A percentile compares a stretch with the other conserved stretches of the same genome.
Conservation (phyloP, 768 basidiomycete genomes). For the Asterophora lycoperdoides region DNA sequence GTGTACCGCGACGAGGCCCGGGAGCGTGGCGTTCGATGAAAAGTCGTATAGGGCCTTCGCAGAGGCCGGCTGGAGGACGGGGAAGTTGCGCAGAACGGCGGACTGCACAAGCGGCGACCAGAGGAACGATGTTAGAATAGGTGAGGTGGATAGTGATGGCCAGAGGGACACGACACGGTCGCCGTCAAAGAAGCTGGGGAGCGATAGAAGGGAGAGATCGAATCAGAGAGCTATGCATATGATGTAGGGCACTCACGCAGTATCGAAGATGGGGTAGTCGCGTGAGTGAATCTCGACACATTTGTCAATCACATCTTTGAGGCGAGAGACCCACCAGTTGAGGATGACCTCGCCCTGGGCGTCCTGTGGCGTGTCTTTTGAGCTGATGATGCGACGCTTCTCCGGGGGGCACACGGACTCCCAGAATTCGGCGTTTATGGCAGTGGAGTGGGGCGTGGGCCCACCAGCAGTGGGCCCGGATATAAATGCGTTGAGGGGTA, state of each 20-base stretch:
- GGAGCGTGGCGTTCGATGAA: slow-evolving; percentile 24
- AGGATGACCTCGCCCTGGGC: slow-evolving; percentile 41
- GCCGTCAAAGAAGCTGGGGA: slow-evolving; percentile 46
- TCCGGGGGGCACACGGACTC: slow-evolving; percentile 41
- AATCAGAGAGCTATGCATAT: neutral
- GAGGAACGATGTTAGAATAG: slow-evolving; percentile 46
- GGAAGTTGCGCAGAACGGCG: slow-evolving; percentile 48
- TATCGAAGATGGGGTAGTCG: slow-evolving; percentile 42
- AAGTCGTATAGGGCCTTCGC: slow-evolving; percentile 17
- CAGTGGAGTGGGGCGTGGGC: slow-evolving; percentile 27
- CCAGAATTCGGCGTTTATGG: slow-evolving; percentile 49
- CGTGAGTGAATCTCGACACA: slow-evolving; percentile 44
- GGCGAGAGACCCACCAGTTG: slow-evolving; percentile 44
- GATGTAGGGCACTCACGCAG: slow-evolving; percentile 33
- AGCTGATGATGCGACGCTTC: slow-evolving; percentile 29
- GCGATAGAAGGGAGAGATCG: slow-evolving; percentile 26
- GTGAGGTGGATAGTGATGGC: slow-evolving; percentile 41
- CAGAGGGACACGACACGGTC: slow-evolving; percentile 40
- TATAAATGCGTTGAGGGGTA: slow-evolving; percentile 58
- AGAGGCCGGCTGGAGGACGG: slow-evolving; percentile 33
- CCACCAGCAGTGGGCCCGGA: slow-evolving; percentile 54
- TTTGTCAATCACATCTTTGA: slow-evolving; percentile 31
- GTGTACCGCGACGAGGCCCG: slow-evolving; percentile 50
- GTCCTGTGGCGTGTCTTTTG: slow-evolving; percentile 30
- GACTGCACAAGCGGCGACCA: slow-evolving; percentile 60